Conservation (phyloP, 257 asterid genomes). For the Prunella vulgaris region DNA sequence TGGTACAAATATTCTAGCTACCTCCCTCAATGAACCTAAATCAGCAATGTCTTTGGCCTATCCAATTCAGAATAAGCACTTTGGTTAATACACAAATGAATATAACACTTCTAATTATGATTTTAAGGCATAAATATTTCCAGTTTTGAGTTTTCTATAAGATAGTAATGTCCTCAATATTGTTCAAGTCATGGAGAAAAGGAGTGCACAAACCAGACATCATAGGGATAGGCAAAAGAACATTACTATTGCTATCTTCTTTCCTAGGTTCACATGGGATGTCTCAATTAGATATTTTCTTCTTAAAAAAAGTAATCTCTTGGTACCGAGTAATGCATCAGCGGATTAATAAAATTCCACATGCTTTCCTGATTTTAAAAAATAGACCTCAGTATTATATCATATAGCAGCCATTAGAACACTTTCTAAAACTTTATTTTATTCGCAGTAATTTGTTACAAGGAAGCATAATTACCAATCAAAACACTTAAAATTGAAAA, state of each 20-base stretch:
- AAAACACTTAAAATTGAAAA: not conserved
- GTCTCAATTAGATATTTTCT: too few relatives aligned
- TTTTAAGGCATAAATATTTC: too few relatives aligned
- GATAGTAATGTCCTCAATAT: too few relatives aligned
- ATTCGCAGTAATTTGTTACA: not conserved
- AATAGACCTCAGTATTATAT: not conserved
- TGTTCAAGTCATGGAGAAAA: too few relatives aligned
- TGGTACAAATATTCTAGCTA: slow-evolving; percentile 86
- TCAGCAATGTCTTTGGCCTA: slow-evolving; percentile 93
- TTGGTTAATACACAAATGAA: slow-evolving; percentile 13
- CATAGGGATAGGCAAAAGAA: too few relatives aligned
- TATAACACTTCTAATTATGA: not conserved
- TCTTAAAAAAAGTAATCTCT: too few relatives aligned
- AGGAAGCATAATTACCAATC: slow-evolving; percentile 3
- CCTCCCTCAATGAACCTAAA: slow-evolving; percentile 84
- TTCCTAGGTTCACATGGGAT: too few relatives aligned
- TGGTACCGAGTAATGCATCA: not conserved
- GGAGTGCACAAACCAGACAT: too few relatives aligned
- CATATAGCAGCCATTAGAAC: not conserved
- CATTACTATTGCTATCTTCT: too few relatives aligned
- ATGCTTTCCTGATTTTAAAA: not conserved
- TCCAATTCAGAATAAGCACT: slow-evolving; percentile 28
- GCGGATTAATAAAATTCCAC: too few relatives aligned
- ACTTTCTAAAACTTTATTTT: not conserved
- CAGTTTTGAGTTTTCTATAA: too few relatives aligned